A percentile compares a stretch with the other conserved stretches of the same genome.
phyloP scores from a whole-genome alignment of 139 green algal genomes.

The Picochlorum sp. region DNA sequence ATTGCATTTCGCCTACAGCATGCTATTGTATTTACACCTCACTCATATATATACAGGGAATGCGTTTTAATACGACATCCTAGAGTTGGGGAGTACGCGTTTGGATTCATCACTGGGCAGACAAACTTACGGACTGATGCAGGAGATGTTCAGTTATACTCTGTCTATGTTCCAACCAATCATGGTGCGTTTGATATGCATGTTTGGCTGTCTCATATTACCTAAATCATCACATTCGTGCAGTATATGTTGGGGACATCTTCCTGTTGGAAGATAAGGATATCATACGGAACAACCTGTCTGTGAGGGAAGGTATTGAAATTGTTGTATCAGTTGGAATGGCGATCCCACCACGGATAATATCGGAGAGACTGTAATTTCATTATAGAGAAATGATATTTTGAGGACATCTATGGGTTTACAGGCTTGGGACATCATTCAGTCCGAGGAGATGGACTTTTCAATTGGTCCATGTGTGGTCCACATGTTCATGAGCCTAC shows the following conservation, averaged over 20 bases:
- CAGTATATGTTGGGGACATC: slow-evolving; percentile 78
- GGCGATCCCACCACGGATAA: slow-evolving; percentile 36
- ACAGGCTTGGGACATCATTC: background rate
- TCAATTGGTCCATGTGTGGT: background rate
- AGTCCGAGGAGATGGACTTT: background rate
- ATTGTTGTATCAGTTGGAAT: slow-evolving; percentile 65
- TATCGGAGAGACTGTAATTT: slow-evolving; percentile 2
- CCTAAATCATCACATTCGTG: background rate
- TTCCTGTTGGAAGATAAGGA: slow-evolving; percentile 76
- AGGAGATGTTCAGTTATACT: slow-evolving; percentile 42
- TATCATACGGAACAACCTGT: slow-evolving; percentile 81
- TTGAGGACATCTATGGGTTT: background rate
- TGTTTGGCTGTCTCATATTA: background rate
- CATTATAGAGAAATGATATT: too few species aligned
- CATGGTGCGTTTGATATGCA: slow-evolving; percentile 52
- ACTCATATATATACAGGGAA: slow-evolving; percentile 41
- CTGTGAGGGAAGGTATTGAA: slow-evolving; percentile 77
- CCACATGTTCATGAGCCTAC: background rate
- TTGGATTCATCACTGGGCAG: slow-evolving; percentile 87
- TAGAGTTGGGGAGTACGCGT: slow-evolving; percentile 74
- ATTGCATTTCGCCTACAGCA: background rate
- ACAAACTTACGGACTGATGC: slow-evolving; percentile 53
- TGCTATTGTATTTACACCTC: slow-evolving; percentile 43
- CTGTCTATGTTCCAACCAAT: slow-evolving; percentile 89
- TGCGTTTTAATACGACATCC: slow-evolving; percentile 86